phyloP scores from a whole-genome alignment of 1,284 basidiomycete genomes.

The Puccinia novopanici region DNA sequence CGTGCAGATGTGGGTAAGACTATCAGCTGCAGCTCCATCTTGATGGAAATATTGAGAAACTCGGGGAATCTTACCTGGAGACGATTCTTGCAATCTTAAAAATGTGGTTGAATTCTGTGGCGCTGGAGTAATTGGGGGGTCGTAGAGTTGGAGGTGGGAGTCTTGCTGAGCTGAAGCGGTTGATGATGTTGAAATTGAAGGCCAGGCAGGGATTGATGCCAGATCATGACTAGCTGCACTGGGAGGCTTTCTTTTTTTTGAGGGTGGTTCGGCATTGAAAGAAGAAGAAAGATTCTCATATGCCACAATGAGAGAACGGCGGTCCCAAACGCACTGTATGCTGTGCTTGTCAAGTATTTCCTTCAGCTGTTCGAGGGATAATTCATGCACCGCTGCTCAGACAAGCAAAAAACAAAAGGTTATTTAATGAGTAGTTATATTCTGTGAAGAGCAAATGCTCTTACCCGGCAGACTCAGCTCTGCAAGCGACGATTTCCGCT shows the following conservation, averaged over 20 bases:
- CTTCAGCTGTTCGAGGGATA: not conserved
- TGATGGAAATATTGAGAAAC: no score
- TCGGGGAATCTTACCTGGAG: not conserved
- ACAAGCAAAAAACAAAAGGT: not conserved
- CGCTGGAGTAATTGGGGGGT: not conserved
- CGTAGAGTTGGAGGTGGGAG: not conserved
- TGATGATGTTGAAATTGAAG: not conserved
- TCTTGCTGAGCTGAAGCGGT: not conserved
- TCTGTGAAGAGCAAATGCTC: not conserved
- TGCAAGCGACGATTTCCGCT: not conserved
- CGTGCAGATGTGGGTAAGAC: no score
- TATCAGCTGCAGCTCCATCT: no score
- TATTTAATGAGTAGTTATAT: not conserved
- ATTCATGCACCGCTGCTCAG: not conserved
- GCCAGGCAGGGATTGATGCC: no score
- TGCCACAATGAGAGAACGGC: not conserved
- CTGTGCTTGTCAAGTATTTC: not conserved
- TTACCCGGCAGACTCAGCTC: not conserved
- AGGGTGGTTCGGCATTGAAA: not conserved
- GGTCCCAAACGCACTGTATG: not conserved
- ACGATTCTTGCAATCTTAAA: not conserved
- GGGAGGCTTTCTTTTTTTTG: not conserved
- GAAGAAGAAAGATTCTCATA: not conserved
- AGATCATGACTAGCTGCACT: not conserved
- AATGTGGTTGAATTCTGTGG: not conserved